A percentile compares a stretch with the other conserved stretches of the same genome.
Evolutionary conservation across 148 eudicot species (phyloP).

Genomic region (Oxyria digyna): DNA sequence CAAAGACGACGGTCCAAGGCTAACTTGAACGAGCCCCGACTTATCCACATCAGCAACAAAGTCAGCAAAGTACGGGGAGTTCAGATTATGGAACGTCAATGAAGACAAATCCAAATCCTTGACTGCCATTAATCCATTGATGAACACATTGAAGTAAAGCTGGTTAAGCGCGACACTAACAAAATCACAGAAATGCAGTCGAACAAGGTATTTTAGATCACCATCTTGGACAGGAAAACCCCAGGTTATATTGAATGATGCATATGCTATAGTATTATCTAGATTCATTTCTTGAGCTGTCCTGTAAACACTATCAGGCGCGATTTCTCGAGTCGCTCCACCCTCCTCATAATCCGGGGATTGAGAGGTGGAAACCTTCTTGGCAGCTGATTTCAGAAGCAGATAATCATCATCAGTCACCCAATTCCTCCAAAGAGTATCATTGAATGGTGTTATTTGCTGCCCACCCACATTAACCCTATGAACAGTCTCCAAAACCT

Average conservation of each 20-base stretch:
- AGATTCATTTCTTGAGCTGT: constrained; percentile 80
- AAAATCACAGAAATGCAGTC: constrained; percentile 72
- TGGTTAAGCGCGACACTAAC: constrained; percentile 49
- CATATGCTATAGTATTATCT: constrained; percentile 23
- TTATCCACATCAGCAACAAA: constrained; percentile 37
- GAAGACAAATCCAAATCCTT: constrained; percentile 72
- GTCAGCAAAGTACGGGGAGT: constrained; percentile 50
- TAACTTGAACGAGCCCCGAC: constrained; percentile 40
- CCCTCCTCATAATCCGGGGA: constrained; percentile 45
- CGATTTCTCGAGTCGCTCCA: constrained; percentile 54
- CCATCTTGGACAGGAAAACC: constrained; percentile 44
- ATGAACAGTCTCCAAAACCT: constrained; percentile 55
- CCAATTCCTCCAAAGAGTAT: constrained; percentile 95
- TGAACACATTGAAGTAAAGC: constrained; percentile 68
- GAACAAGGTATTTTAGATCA: constrained; percentile 46
- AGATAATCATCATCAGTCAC: constrained; percentile 70
- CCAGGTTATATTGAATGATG: constrained; percentile 69
- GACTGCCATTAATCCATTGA: constrained; percentile 53
- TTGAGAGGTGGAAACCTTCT: constrained; percentile 25
- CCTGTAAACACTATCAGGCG: constrained; percentile 82
- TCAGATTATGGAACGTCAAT: constrained; percentile 38
- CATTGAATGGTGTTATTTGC: constrained; percentile 75
- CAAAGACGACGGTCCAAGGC: constrained; percentile 78
- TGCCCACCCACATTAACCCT: constrained; percentile 89
- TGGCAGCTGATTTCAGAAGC: constrained; percentile 58